Percentiles rank a stretch among this genome's conserved stretches.
Evolutionary conservation across 352 stramenopile species (phyloP).

Genomic region (Globisporangium mamillatum): DNA sequence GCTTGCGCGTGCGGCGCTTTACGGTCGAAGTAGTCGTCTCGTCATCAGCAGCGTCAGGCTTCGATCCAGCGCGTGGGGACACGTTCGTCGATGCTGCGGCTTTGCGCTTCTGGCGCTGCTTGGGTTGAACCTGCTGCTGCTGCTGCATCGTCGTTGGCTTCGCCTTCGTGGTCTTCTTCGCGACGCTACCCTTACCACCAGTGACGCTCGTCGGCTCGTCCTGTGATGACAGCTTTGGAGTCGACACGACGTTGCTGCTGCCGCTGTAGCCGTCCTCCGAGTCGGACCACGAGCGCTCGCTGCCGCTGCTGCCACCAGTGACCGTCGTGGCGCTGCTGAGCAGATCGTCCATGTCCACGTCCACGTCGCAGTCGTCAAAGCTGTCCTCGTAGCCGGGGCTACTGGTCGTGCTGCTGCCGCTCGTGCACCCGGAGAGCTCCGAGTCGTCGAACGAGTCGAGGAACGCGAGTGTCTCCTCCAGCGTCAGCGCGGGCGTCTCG

Average conservation of each 20-base stretch:
- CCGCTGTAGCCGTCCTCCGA: conserved; percentile 2
- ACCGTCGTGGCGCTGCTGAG: background rate
- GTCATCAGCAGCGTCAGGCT: background rate
- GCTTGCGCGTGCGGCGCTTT: conserved; percentile 13
- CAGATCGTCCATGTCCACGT: conserved; percentile 2
- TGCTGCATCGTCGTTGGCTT: background rate
- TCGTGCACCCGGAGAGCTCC: background rate
- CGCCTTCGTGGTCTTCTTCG: background rate
- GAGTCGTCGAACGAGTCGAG: conserved; percentile 15
- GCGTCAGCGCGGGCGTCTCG: conserved; percentile 12
- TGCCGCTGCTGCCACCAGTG: conserved; percentile 1
- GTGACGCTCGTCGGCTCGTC: background rate
- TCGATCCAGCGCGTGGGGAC: background rate
- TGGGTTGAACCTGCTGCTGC: background rate
- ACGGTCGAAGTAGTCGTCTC: background rate
- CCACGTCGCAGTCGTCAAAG: background rate
- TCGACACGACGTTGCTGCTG: background rate
- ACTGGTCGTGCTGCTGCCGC: background rate
- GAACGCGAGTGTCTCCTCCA: conserved; percentile 22
- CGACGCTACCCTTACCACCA: background rate
- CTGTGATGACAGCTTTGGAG: background rate
- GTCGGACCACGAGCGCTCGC: conserved; percentile 13
- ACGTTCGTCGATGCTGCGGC: conserved; percentile 1
- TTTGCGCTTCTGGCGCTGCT: conserved; percentile 11
- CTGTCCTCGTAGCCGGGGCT: background rate